Base-by-base conservation (phyloP, 2,329 filamentous ascomycete genomes). In the Xylariaceae sp. region DNA sequence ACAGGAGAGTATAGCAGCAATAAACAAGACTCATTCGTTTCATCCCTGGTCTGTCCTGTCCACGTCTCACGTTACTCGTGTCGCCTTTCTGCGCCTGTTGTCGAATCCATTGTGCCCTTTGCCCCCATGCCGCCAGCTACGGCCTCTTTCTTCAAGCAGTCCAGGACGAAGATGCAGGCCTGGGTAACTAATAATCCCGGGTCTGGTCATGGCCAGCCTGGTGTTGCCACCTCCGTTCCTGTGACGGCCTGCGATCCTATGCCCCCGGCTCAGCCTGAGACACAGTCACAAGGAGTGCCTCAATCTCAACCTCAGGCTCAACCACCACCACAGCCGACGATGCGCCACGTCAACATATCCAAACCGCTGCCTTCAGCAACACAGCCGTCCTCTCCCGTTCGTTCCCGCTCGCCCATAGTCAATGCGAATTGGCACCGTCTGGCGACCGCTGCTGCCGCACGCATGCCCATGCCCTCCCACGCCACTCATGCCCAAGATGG, bases 131-230 rank as follows among this genome's bases (percentile, higher is more conserved):
- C 69, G 57, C 67, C 68, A 17, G 70, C 66, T 59, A 64, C 68
- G 44, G 57, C 62, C 47, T 60, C 62, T 55, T 70, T 72, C 65
- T 65, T 72, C n/a, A 69, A 71, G 61, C 64, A 68, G 42, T 71
- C 68, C 10, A 72, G 68, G 62, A 68, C 57, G 15, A 72, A 70
- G 60, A 72, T 72, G 71, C 71, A 72, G 59, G 71, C 69, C 62
- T 72, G 70, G 70, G 71, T 72, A 34, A 70, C 69, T 23, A 71
- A 66, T 59, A 67, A 67, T 34, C 56, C 58, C 37, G 70, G 67
- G 59, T 60, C 63, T 47, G 61, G 62, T 58, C 64, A 63, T 56
- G 64, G 63, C 55, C 68, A 69, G 56, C 60, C 70, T 53, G 62
- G 57, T 47, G 56, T 69, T 58, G 64, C 63, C 56, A 64, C 68